phyloP scores from a whole-genome alignment of 805 yeast species.

The Lachancea sp. region DNA sequence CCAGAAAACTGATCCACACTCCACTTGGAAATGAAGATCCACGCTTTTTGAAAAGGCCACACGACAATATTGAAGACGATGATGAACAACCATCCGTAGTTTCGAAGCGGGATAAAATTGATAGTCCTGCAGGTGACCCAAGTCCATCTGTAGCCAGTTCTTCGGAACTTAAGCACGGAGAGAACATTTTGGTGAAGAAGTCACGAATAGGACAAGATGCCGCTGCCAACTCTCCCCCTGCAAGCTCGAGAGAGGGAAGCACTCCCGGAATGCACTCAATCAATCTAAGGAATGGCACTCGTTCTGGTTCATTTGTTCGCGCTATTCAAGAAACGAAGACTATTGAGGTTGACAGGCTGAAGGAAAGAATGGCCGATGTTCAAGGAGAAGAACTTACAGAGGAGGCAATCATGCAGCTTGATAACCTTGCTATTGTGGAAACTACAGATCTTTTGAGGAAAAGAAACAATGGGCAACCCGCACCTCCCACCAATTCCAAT shows the following conservation, averaged over 20 bases:
- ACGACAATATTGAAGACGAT: neutral
- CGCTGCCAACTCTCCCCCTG: neutral
- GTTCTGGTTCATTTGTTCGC: constrained; percentile 20
- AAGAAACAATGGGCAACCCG: neutral
- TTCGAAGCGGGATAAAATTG: too few species aligned
- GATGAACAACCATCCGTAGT: too few species aligned
- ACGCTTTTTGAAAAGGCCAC: neutral
- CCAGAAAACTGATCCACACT: neutral
- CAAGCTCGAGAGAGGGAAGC: neutral
- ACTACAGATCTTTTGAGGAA: neutral
- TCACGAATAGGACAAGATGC: too few species aligned
- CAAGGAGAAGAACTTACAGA: constrained; percentile 25
- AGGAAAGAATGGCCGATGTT: constrained; percentile 23
- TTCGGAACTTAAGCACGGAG: too few species aligned
- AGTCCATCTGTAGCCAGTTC: too few species aligned
- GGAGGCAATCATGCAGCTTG: constrained; percentile 28
- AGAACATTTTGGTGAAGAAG: too few species aligned
- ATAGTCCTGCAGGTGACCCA: too few species aligned
- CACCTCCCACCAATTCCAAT: neutral
- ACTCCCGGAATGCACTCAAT: neutral
- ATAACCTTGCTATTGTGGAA: constrained; percentile 26
- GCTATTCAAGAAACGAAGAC: constrained; percentile 31
- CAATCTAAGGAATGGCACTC: neutral
- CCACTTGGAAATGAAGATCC: neutral
- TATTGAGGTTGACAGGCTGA: constrained; percentile 25